Base-by-base conservation (phyloP, 331 rosid species). In the Dryas integrifolia region DNA sequence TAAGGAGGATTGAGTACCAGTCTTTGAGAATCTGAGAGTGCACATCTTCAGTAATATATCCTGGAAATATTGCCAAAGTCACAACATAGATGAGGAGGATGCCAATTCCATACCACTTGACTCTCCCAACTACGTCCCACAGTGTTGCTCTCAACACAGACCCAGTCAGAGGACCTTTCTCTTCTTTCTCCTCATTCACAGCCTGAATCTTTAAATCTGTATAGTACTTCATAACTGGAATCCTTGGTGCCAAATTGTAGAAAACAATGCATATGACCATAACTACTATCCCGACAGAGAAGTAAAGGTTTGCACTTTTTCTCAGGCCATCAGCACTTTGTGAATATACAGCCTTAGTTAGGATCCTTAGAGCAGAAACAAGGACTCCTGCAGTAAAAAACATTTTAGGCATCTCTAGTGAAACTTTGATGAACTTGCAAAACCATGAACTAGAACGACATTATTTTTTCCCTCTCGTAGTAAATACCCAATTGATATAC, bases 31-130 rank as follows among this genome's bases (percentile, higher is more conserved):
- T 60, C 65, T 80, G 57, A 65, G 97, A 94, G 75, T 89, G 94
- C 50, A 94, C 98, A 76, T 94, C 98, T 75, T 94, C 97, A 4
- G 98, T 94, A 11, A 94, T 84, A 86, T 81, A 94, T 58, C 98
- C 98, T 0, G 98, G 97, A 82, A 89, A 94, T 74, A 94, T 94
- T 5, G 97, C 69, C 46, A 94, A 79, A 53, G 98, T 94, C 81
- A 94, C 97, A 15, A 81, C 5, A 73, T 94, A 94, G 71, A 91
- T 75, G 58, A 89, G 85, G 64, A 88, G 8, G 21, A 90, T 68
- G 63, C 92, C 96, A 26, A 86, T 30, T 18, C 97, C 98, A 14
- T 89, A 86, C 95, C 91, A 88, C 86, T 91, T 89, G 69, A 94
- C 72, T 60, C 88, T 85, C 59, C 86, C 95, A 5, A 94, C 81